Evolutionary conservation across 306 rosid species (phyloP).

Genomic region (Malus orientalis): DNA sequence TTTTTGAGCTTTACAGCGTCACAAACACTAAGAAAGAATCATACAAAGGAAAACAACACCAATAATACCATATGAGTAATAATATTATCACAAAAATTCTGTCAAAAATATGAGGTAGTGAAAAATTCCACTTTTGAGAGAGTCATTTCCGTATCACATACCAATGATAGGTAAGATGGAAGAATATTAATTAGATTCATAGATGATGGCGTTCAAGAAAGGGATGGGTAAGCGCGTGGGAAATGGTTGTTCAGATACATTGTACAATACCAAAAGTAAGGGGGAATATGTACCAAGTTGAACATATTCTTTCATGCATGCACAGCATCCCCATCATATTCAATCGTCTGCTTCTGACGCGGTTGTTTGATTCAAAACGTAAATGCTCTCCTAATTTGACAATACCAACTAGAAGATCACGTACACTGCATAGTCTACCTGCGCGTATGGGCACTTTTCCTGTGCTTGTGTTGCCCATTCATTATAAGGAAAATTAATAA

Average conservation of each 20-base stretch:
- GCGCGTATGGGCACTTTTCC: background rate
- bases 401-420: background rate
- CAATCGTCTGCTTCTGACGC: background rate
- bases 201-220: background rate
- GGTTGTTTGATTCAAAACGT: background rate
- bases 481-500: too few species aligned
- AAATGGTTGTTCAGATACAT: constrained; percentile 17
- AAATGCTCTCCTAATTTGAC: background rate
- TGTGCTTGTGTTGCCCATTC: background rate
- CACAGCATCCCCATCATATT: constrained; percentile 19
- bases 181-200: background rate
- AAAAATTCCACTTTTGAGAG: too few species aligned
- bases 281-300: constrained; percentile 18
- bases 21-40: background rate
- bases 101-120: accelerated
- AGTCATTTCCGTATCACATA: too few species aligned
- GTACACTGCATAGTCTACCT: background rate
- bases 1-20: background rate
- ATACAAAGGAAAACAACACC: background rate
- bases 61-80: background rate
- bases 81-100: too few species aligned
- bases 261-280: constrained; percentile 12
- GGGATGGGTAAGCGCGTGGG: constrained; percentile 8
- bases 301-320: background rate
- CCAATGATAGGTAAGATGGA: background rate